Base-by-base conservation (phyloP, 73 alveolate genomes). In the Tetrahymena elliotti region DNA sequence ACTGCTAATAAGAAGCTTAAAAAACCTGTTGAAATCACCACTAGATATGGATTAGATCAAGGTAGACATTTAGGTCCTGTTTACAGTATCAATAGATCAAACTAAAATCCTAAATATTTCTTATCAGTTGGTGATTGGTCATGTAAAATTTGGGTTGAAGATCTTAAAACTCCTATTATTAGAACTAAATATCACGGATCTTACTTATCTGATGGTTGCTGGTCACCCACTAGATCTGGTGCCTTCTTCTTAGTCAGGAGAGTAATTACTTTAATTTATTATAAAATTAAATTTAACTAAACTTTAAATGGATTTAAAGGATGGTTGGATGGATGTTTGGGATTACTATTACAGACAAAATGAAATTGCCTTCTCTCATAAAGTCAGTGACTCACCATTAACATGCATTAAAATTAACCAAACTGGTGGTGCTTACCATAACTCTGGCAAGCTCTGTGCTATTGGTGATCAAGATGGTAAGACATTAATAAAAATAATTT, bases 11-110 rank as follows among this genome's bases (percentile, higher is more conserved):
- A 98, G 97, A 99, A 97, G 94, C 99, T 98, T 31, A 97, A 97
- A 93, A 99, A 97, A 94, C 97, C 98, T 35, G 99, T 98, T 38
- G 99, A 99, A 97, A 97, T 99, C 82, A 97, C 97, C 20, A 97
- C 98, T 38, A 97, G 99, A 95, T 98, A 95, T 94, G 99, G 99
- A 16, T 53, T 98, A 24, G 99, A 97, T 38, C 88, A 98, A 20
- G 99, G 99, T 39, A 98, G 98, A 96, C 99, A 99, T 97, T 98
- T 98, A 93, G 99, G 99, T 31, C 99, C 99, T 15, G 96, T 98
- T 83, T 98, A 96, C 38, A 96, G 98, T 22, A 95, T 97, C 93
- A 97, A 99, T 94, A 98, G 99, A 97, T 98, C 98, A 96, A 99
- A 99, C 31, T 97, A 98, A 16, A 96, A 98, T 53, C 96, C 99